These are phyloP conservation scores for Alternaria incomplexa DNA, from an alignment of 2,329 filamentous ascomycete species.

Conservation along the genomic window DNA sequence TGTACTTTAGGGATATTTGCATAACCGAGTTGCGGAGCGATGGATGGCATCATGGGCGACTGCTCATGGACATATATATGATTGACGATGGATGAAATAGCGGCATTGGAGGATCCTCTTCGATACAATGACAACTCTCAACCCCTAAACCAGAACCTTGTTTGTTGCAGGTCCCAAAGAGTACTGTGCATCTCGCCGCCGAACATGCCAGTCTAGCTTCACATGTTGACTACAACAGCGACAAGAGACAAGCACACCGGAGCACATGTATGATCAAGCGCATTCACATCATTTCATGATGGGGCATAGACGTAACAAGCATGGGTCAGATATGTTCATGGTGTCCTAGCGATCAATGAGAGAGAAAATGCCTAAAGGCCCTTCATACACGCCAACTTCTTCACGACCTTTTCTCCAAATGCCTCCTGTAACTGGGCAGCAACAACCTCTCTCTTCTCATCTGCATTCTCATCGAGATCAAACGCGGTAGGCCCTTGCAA, in stretches of 20 bases:
- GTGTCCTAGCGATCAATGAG: not conserved
- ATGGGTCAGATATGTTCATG: not conserved
- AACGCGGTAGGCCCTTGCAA: constrained; percentile 38
- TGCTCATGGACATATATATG: constrained; percentile 14
- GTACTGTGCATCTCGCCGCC: not conserved
- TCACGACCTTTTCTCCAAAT: constrained; percentile 43
- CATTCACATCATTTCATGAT: not conserved
- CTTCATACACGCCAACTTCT: constrained; percentile 35
- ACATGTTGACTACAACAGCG: not conserved
- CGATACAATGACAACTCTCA: constrained; percentile 18
- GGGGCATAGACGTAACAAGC: not conserved
- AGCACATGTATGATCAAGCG: not conserved
- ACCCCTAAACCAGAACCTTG: not conserved
- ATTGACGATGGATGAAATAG: constrained; percentile 14
- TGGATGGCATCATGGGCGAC: constrained; percentile 9
- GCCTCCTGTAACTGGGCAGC: constrained; percentile 37
- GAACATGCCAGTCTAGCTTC: not conserved
- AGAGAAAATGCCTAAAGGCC: constrained; percentile 6
- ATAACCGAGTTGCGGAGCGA: constrained; percentile 28
- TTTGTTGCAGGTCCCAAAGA: not conserved
- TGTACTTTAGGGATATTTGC: constrained; percentile 49
- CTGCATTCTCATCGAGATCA: constrained; percentile 30
- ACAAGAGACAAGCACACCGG: not conserved
- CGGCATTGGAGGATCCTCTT: constrained; percentile 11
- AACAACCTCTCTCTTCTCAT: constrained; percentile 40